Conservation (phyloP, 1,284 basidiomycete species). For the Cryptococcus jaspeensis region DNA sequence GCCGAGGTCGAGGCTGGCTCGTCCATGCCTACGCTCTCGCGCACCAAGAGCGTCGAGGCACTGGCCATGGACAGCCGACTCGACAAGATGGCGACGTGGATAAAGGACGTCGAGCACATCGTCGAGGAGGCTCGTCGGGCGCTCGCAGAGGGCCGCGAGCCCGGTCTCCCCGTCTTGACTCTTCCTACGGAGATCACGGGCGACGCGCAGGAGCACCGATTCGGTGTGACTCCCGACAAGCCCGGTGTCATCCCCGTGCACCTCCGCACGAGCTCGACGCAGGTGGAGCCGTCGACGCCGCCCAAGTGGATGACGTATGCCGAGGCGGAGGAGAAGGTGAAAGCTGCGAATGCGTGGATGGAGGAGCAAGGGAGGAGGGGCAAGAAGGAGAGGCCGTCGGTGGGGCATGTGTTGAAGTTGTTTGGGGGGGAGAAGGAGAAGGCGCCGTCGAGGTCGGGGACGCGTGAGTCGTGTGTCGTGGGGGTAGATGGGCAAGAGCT, state of each 20-base stretch:
- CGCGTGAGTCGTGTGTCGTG: conserved; percentile 18
- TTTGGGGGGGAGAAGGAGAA: conserved; percentile 28
- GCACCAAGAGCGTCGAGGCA: conserved; percentile 20
- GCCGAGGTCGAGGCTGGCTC: not conserved
- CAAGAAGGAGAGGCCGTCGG: conserved; percentile 41
- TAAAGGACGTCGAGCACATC: conserved; percentile 46
- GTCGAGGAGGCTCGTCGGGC: conserved; percentile 48
- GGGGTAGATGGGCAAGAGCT: not conserved
- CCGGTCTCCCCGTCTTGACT: conserved; percentile 25
- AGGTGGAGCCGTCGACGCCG: conserved; percentile 42
- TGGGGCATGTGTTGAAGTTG: conserved; percentile 34
- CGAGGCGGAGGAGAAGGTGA: conserved; percentile 37
- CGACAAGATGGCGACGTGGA: conserved; percentile 46
- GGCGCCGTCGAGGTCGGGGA: conserved; percentile 17
- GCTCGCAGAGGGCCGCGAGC: conserved; percentile 39
- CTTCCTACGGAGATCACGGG: conserved; percentile 13
- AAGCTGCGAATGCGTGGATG: conserved; percentile 22
- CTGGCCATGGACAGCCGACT: conserved; percentile 36
- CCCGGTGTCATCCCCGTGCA: conserved; percentile 25
- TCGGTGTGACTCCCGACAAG: conserved; percentile 33
- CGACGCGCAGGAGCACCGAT: conserved; percentile 15
- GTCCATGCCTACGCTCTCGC: not conserved
- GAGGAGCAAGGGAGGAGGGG: conserved; percentile 20
- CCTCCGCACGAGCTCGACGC: conserved; percentile 28
- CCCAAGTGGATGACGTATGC: conserved; percentile 37